Conservation (phyloP, 2,329 filamentous ascomycete genomes). For the Thielaviopsis musarum region DNA sequence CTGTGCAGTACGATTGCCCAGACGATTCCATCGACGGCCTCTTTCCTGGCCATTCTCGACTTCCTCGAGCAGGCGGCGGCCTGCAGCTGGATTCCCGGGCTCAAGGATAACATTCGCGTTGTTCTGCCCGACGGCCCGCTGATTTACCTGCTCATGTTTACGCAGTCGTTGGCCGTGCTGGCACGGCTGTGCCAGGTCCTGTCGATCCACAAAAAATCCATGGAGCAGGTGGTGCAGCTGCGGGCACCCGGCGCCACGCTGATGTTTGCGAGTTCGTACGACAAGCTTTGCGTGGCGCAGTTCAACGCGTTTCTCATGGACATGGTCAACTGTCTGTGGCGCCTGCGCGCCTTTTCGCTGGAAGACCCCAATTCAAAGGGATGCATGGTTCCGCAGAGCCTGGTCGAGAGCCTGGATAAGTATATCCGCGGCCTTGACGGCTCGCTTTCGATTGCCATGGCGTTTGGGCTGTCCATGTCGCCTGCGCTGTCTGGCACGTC, state of each 20-base stretch:
- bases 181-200: slow-evolving; percentile 56
- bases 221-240: slow-evolving; percentile 31
- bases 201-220: slow-evolving; percentile 55
- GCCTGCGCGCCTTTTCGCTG: slow-evolving; percentile 50
- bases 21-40: slow-evolving; percentile 25
- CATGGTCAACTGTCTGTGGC: slow-evolving; percentile 70
- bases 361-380: slow-evolving; percentile 46
- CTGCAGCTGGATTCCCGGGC: slow-evolving; percentile 33
- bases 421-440: slow-evolving; percentile 35
- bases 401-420: slow-evolving; percentile 27
- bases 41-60: slow-evolving; percentile 43
- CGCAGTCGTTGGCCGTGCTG: slow-evolving; percentile 41
- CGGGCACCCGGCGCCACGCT: slow-evolving; percentile 19
- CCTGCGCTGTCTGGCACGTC: slow-evolving; percentile 39
- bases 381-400: slow-evolving; percentile 29
- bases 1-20: slow-evolving; percentile 45
- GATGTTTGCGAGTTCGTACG: slow-evolving; percentile 34
- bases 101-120: slow-evolving; percentile 43
- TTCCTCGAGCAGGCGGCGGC: slow-evolving; percentile 50
- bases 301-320: slow-evolving; percentile 84
- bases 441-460: slow-evolving; percentile 26
- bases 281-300: slow-evolving; percentile 42
- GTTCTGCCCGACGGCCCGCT: slow-evolving; percentile 49
- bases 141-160: slow-evolving; percentile 56
- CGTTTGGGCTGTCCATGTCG: slow-evolving; percentile 43